phyloP scores from a whole-genome alignment of 2,329 filamentous ascomycete species.

The Trichoderma atrobrunneum region DNA sequence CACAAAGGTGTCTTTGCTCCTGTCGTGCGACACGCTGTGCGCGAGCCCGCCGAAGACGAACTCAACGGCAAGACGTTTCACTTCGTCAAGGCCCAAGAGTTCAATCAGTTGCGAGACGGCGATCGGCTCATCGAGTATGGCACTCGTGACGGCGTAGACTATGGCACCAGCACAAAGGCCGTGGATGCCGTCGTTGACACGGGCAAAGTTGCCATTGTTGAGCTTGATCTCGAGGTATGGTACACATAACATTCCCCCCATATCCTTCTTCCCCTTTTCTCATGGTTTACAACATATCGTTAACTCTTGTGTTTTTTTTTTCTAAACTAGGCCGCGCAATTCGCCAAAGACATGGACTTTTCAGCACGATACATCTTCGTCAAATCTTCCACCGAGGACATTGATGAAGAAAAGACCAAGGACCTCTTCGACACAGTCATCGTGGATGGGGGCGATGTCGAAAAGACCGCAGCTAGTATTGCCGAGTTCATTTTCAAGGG shows the following conservation, averaged over 20 bases:
- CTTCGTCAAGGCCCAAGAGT: slow-evolving; percentile 55
- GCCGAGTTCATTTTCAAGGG: slow-evolving; percentile 30
- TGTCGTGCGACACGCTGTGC: slow-evolving; percentile 55
- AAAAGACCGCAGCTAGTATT: slow-evolving; percentile 25
- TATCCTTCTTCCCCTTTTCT: background rate
- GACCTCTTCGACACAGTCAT: slow-evolving; percentile 31
- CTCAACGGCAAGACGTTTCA: slow-evolving; percentile 50
- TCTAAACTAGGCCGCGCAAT: slow-evolving; percentile 49
- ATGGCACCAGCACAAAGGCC: slow-evolving; percentile 55
- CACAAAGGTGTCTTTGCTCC: slow-evolving; percentile 64
- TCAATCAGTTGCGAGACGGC: slow-evolving; percentile 57
- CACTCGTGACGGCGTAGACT: slow-evolving; percentile 47
- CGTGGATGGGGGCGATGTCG: slow-evolving; percentile 28
- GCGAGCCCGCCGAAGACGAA: slow-evolving; percentile 49
- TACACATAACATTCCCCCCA: slow-evolving; percentile 22
- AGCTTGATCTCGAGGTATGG: slow-evolving; percentile 52
- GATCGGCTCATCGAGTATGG: slow-evolving; percentile 59
- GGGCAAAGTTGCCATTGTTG: slow-evolving; percentile 59
- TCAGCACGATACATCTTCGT: slow-evolving; percentile 55
- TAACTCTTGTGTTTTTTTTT: slow-evolving; percentile 3
- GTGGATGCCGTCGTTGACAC: slow-evolving; percentile 51
- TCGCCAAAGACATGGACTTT: slow-evolving; percentile 57
- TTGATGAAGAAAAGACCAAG: slow-evolving; percentile 28
- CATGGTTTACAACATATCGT: background rate
- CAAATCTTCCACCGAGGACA: slow-evolving; percentile 37